Evolutionary conservation across 2,329 filamentous ascomycete species (phyloP).

Genomic region (Colletotrichum caudatum): DNA sequence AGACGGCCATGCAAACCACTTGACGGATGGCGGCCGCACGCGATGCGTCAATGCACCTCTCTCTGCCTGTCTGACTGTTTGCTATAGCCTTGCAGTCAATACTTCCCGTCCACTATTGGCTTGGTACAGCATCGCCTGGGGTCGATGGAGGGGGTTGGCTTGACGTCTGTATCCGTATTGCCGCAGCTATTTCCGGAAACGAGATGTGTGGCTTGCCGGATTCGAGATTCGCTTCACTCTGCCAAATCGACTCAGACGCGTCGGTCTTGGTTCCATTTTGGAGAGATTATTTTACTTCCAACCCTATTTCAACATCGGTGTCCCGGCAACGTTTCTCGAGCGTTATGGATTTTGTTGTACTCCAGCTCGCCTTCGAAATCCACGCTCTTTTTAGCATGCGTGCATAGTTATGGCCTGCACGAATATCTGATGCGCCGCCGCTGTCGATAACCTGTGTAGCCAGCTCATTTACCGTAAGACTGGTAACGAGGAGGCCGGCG

Average conservation of each 20-base stretch:
- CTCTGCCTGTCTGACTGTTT: neutral
- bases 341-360: neutral
- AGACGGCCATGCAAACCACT: slow-evolving; percentile 12
- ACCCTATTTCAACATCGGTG: slow-evolving; percentile 39
- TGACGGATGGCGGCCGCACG: slow-evolving; percentile 16
- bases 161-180: slow-evolving; percentile 25
- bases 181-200: slow-evolving; percentile 4
- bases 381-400: neutral
- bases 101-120: neutral
- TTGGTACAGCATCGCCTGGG: slow-evolving; percentile 17
- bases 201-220: slow-evolving; percentile 7
- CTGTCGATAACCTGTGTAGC: slow-evolving; percentile 22
- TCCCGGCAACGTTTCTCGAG: neutral
- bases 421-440: slow-evolving; percentile 4
- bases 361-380: neutral
- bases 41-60: slow-evolving; percentile 1
- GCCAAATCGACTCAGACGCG: slow-evolving; percentile 13
- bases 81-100: neutral
- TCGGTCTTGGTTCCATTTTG: slow-evolving; percentile 22
- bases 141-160: neutral
- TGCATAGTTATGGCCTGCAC: neutral
- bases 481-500: slow-evolving; percentile 29
- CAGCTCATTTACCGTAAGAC: slow-evolving; percentile 34
- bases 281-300: slow-evolving; percentile 7
- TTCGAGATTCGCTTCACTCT: slow-evolving; percentile 13